Evolutionary conservation across 2,329 filamentous ascomycete genomes (phyloP).

Genomic region (Apiospora malaysiana): DNA sequence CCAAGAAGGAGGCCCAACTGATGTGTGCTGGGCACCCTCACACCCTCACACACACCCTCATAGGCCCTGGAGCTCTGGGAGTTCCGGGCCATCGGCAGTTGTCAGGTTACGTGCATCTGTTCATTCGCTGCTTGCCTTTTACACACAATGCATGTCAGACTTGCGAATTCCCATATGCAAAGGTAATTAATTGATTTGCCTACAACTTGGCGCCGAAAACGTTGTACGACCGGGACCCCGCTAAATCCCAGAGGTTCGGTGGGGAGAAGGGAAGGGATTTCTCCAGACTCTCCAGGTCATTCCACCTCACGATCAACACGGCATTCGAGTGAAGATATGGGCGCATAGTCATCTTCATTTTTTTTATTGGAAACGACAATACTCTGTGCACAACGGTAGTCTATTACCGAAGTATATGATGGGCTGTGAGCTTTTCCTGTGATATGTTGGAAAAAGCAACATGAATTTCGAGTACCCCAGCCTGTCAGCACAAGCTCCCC

Average conservation of each 20-base stretch:
- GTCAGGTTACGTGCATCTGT: not conserved
- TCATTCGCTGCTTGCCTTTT: not conserved
- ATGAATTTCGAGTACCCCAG: not conserved
- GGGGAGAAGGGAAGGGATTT: not conserved
- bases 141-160: slow-evolving; percentile 6
- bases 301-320: not conserved
- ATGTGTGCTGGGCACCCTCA: not conserved
- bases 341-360: not conserved
- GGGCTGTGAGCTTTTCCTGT: not conserved
- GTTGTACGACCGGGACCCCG: not conserved
- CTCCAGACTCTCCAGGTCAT: slow-evolving; percentile 3
- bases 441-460: not conserved
- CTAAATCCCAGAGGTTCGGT: not conserved
- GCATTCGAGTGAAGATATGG: not conserved
- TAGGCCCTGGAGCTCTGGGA: not conserved
- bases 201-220: not conserved
- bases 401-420: not conserved
- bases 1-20: not conserved
- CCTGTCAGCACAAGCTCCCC: not conserved
- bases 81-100: not conserved
- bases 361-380: not conserved
- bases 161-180: slow-evolving; percentile 5
- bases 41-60: not conserved
- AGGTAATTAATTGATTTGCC: not conserved
- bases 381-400: not conserved